phyloP scores from a whole-genome alignment of 768 basidiomycete species.

The Auricularia heimuer region DNA sequence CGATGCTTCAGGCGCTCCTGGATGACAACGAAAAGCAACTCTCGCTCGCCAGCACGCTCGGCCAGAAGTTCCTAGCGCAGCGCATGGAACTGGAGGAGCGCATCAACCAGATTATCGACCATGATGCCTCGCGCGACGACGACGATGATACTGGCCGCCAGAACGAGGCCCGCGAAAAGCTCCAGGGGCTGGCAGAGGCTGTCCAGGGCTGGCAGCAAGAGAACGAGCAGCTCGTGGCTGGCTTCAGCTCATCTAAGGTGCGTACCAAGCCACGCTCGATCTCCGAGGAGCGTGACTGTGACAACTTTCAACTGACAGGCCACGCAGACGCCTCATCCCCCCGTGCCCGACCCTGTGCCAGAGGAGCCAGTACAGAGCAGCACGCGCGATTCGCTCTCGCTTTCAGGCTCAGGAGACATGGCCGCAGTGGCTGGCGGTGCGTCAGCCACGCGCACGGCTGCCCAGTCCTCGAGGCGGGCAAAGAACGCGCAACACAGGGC shows the following conservation, averaged over 20 bases:
- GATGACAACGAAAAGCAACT: slow-evolving; percentile 89
- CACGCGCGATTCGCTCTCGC: no score
- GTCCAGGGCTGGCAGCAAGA: slow-evolving; percentile 69
- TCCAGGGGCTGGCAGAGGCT: slow-evolving; percentile 67
- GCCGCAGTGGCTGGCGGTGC: not conserved
- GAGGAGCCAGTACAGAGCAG: no score
- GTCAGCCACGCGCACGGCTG: slow-evolving; percentile 58
- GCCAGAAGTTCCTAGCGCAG: slow-evolving; percentile 87
- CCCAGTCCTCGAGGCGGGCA: slow-evolving; percentile 72
- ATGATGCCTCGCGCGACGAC: slow-evolving; percentile 57
- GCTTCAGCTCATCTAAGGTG: slow-evolving; percentile 54
- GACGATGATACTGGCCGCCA: slow-evolving; percentile 56
- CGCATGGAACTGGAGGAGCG: slow-evolving; percentile 88
- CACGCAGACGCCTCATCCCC: slow-evolving; percentile 7
- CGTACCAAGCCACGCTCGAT: slow-evolving; percentile 15
- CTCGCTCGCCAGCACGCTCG: slow-evolving; percentile 82
- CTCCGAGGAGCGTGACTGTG: no score
- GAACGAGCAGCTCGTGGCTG: slow-evolving; percentile 64
- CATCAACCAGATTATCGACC: slow-evolving; percentile 54
- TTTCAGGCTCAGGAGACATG: not conserved
- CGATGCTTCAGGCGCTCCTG: slow-evolving; percentile 48
- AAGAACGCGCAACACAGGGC: slow-evolving; percentile 88
- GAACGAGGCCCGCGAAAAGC: slow-evolving; percentile 57
- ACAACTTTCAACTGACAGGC: not conserved
- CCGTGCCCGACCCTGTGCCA: slow-evolving; percentile 8